These are phyloP conservation scores for Tuctoria greenei DNA, from an alignment of 176 grass and related monocot species.

Conservation along the genomic window DNA sequence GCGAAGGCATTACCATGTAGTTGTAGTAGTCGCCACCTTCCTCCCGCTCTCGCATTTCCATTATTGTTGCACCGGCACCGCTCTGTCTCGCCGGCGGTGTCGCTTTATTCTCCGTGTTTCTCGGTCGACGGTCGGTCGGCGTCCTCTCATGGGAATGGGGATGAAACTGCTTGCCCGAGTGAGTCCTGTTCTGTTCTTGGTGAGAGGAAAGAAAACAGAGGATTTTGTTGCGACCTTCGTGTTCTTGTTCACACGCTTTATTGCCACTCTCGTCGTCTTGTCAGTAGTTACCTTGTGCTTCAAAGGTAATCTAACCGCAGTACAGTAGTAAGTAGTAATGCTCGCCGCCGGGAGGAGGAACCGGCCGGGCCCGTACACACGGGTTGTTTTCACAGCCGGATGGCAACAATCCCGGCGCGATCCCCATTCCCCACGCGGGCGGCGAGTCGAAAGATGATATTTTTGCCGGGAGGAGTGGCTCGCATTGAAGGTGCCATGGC, in stretches of 20 bases:
- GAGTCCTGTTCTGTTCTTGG: conserved; percentile 23
- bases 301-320: background rate
- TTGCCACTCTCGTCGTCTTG: background rate
- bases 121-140: background rate
- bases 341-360: background rate
- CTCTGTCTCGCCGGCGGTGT: too few relatives aligned
- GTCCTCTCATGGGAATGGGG: background rate
- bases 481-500: conserved; percentile 30
- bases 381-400: conserved; percentile 32
- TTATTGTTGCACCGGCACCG: too few relatives aligned
- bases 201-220: background rate
- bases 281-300: background rate
- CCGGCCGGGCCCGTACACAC: background rate
- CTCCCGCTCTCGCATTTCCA: background rate
- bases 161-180: conserved; percentile 27
- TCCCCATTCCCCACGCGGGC: background rate
- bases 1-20: background rate
- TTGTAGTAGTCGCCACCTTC: background rate
- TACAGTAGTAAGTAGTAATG: background rate
- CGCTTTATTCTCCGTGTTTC: background rate
- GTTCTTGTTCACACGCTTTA: background rate
- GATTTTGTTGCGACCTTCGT: background rate
- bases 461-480: background rate
- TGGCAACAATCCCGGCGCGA: conserved; percentile 17
- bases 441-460: conserved; percentile 12